Evolutionary conservation across 1,284 basidiomycete genomes (phyloP).

Genomic region (Acaromyces ingoldii): DNA sequence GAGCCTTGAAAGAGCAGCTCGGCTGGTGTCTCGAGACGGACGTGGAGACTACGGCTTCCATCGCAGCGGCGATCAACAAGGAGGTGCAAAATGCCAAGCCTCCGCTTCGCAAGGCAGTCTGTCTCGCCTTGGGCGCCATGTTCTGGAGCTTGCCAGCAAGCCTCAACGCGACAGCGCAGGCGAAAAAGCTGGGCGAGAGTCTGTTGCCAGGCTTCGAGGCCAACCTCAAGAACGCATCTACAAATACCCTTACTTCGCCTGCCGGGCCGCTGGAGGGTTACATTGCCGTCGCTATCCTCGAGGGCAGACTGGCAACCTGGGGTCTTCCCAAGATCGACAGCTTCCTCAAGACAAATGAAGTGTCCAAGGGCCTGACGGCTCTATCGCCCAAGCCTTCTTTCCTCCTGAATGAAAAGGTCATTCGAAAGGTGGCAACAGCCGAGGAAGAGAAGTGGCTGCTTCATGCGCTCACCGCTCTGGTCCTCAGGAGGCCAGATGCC

Average conservation of each 20-base stretch:
- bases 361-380: constrained; percentile 22
- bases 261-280: constrained; percentile 44
- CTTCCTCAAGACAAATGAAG: constrained; percentile 19
- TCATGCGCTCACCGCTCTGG: constrained; percentile 20
- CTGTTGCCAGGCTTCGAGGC: constrained; percentile 37
- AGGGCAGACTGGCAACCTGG: constrained; percentile 19
- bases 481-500: constrained; percentile 8
- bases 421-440: constrained; percentile 29
- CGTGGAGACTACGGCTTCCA: constrained; percentile 12
- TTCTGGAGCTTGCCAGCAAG: constrained; percentile 16
- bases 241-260: constrained; percentile 35
- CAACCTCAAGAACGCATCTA: constrained; percentile 35
- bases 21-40: constrained; percentile 18
- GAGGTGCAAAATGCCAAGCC: constrained; percentile 38
- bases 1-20: constrained; percentile 24
- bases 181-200: constrained; percentile 28
- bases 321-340: constrained; percentile 24
- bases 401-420: constrained; percentile 44
- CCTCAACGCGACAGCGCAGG: constrained; percentile 12
- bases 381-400: constrained; percentile 43
- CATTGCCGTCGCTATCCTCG: constrained; percentile 31
- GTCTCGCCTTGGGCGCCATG: constrained; percentile 24
- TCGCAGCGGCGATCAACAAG: constrained; percentile 24
- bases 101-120: constrained; percentile 32
- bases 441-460: constrained; percentile 39